These are phyloP conservation scores for Arachis stenosperma DNA, from an alignment of 306 rosid species.

Conservation along the genomic window DNA sequence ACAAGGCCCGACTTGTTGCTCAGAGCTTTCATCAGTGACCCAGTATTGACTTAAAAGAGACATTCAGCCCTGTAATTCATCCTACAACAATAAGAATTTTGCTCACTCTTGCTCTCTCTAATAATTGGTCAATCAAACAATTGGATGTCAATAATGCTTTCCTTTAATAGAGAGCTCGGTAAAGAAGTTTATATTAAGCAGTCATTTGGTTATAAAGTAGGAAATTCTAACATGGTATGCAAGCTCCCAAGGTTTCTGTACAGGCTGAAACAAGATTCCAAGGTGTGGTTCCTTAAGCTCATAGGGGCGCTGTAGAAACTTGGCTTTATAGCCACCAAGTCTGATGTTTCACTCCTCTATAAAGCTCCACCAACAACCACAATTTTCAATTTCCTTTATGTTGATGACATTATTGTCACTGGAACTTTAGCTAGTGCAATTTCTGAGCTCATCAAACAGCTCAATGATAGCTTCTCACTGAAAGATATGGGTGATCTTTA, in stretches of 20 bases:
- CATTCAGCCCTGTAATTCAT: background rate
- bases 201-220: background rate
- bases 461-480: too few species aligned
- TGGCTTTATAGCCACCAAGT: background rate
- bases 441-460: background rate
- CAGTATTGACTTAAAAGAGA: background rate
- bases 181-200: background rate
- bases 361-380: background rate
- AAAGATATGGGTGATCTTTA: background rate
- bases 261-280: background rate
- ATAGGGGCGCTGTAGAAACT: rapidly evolving
- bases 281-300: background rate
- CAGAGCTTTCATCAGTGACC: background rate
- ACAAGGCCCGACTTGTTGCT: background rate
- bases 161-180: background rate
- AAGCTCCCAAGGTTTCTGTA: too few species aligned
- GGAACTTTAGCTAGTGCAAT: background rate
- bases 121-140: background rate
- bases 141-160: background rate
- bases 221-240: background rate
- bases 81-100: background rate
- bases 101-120: background rate
- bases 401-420: background rate
- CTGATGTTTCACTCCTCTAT: background rate
- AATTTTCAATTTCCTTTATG: too few species aligned